A percentile compares a stretch with the other conserved stretches of the same genome.
Conservation (phyloP, 306 rosid species). For the Dryas alaskensis region DNA sequence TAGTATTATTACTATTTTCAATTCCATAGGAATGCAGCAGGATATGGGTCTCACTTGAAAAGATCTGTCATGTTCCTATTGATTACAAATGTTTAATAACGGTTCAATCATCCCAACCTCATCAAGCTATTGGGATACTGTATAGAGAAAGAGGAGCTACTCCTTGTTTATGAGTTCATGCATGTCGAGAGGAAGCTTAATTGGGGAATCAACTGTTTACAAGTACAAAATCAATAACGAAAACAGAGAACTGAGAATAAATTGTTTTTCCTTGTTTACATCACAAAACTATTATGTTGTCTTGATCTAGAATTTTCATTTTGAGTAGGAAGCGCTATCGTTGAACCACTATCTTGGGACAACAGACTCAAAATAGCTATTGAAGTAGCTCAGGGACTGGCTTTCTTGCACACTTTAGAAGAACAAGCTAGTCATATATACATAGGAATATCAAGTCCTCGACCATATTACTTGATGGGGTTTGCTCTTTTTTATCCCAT, state of each 20-base stretch:
- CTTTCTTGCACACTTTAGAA: constrained; percentile 71
- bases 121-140: constrained; percentile 80
- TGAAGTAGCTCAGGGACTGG: constrained; percentile 86
- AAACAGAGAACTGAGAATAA: neutral
- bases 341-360: constrained; percentile 67
- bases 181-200: constrained; percentile 60
- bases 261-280: neutral
- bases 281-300: neutral
- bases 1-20: too few species aligned
- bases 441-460: constrained; percentile 91
- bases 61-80: too few species aligned
- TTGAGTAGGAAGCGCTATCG: constrained; percentile 47
- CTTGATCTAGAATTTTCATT: constrained; percentile 1
- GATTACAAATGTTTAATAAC: too few species aligned
- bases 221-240: constrained; percentile 45
- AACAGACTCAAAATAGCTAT: constrained; percentile 64
- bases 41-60: constrained; percentile 8
- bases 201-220: constrained; percentile 77
- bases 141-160: constrained; percentile 58
- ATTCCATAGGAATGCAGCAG: constrained; percentile 32
- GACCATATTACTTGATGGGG: constrained; percentile 84
- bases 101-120: constrained; percentile 68
- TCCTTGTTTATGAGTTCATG: constrained; percentile 90
- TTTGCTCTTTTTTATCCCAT: constrained; percentile 30
- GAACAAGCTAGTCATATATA: constrained; percentile 45